Conservation (phyloP, 2,329 filamentous ascomycete genomes). For the Botrytis hyacinthi region DNA sequence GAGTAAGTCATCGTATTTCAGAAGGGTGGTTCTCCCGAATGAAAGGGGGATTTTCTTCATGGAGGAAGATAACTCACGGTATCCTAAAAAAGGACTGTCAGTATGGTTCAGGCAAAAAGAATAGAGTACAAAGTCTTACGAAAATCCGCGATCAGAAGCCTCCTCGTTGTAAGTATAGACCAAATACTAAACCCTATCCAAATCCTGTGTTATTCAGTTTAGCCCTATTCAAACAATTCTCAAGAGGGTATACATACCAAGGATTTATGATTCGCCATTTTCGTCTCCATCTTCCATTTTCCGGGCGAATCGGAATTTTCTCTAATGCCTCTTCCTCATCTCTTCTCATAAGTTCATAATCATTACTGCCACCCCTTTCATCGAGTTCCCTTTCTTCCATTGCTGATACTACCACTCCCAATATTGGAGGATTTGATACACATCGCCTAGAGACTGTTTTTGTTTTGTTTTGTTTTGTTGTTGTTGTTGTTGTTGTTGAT, state of each 20-base stretch:
- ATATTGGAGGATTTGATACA: background rate
- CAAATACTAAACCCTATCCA: conserved; percentile 16
- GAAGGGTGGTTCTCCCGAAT: background rate
- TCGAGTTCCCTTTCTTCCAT: conserved; percentile 9
- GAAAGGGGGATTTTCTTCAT: background rate
- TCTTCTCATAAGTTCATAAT: background rate
- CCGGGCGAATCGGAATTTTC: background rate
- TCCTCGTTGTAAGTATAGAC: conserved; percentile 23
- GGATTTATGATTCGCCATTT: conserved; percentile 6
- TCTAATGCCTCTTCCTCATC: conserved; percentile 13
- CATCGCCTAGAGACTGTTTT: background rate
- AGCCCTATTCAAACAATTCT: background rate
- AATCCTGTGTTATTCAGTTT: background rate
- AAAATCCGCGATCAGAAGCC: conserved; percentile 32
- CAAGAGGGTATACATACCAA: background rate
- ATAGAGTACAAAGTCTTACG: conserved; percentile 27
- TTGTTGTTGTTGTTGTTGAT: background rate
- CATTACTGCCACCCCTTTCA: background rate
- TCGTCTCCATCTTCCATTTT: conserved; percentile 11
- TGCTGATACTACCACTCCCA: conserved; percentile 1
- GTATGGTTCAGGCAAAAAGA: background rate
- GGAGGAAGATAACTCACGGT: conserved; percentile 3
- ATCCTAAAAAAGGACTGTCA: background rate
- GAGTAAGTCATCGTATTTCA: conserved; percentile 23
- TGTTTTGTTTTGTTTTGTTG: background rate